Base-by-base conservation (phyloP, 176 grass and related monocot genomes). In the Aegilops umbellulata region DNA sequence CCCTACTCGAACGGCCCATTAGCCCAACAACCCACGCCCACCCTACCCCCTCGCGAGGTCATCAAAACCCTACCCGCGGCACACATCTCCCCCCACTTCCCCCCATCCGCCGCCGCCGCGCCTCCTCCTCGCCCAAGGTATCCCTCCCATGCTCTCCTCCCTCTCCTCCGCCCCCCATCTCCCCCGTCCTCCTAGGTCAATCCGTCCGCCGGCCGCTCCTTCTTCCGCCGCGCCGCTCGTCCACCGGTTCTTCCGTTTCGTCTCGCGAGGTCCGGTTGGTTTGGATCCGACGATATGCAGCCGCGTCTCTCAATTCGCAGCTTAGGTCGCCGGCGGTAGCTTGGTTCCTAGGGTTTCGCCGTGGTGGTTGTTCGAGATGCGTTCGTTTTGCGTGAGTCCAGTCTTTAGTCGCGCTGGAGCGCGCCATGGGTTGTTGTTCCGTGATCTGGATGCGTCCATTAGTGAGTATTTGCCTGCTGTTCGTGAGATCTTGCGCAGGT, bases 1-100 rank as follows among this genome's bases (percentile, higher is more conserved):
- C 6, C 13, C 25, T 8, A 44, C 35, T n/a, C 16, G 22, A 4
- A 30, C 57, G 44, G 74, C 67, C 87, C 60, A 74, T 53, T 14
- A 66, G 57, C 57, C 42, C 62, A 24, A 5, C 25, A 69, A n/a
- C 4, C 68, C 24, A 10, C 26, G 22, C 77, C 7, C 55, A 8
- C 20, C 20, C 20, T 7, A 58, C 55, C 61, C 61, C 34, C 29
- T 47, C 32, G 20, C 34, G 69, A 75, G 88, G 77, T 76, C 83
- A 67, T 89, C 44, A 85, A 60, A 85, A 81, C 77, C 82, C 88
- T 81, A 81, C 77, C 83, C 44, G 47, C 44, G 27, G 47, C 34
- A 17, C 20, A 23, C 22, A 47, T 42, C 20, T 53, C 7, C 32
- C 60, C 69, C 61, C 25, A 60, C 60, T 62, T 62, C 20, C 46